Evolutionary conservation across 345 rosid genomes (phyloP).

Genomic region (Lepidium sativum): DNA sequence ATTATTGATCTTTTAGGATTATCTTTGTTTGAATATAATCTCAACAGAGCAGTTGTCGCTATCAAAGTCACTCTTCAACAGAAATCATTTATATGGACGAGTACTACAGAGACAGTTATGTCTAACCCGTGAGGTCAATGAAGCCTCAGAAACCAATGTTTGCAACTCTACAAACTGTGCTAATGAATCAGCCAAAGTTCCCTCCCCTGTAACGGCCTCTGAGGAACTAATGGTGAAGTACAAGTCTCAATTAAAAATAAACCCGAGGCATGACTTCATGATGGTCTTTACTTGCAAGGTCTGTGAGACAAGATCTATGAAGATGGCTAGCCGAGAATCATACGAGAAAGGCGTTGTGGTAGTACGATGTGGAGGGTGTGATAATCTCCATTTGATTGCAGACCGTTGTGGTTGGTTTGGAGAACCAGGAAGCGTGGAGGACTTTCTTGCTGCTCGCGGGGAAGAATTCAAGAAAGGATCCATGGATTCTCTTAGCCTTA

Average conservation of each 20-base stretch:
- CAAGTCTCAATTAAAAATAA: conserved; percentile 50
- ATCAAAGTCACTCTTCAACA: conserved; percentile 33
- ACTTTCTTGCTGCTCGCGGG: conserved; percentile 70
- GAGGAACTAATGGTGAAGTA: conserved; percentile 31
- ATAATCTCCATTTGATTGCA: conserved; percentile 78
- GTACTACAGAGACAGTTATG: conserved; percentile 34
- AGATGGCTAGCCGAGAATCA: conserved; percentile 62
- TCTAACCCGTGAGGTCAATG: conserved; percentile 15
- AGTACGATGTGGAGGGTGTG: conserved; percentile 71
- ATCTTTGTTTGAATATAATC: background rate
- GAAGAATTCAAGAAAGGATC: conserved; percentile 80
- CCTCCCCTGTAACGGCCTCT: background rate
- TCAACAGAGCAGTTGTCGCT: conserved; percentile 24
- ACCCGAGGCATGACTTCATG: conserved; percentile 76
- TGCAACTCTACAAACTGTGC: conserved; percentile 14
- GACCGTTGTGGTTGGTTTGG: conserved; percentile 91
- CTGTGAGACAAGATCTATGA: conserved; percentile 77
- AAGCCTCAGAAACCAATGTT: conserved; percentile 15
- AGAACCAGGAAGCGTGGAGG: conserved; percentile 75
- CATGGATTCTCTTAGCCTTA: conserved; percentile 56
- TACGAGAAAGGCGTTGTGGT: conserved; percentile 89
- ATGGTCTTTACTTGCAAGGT: conserved; percentile 86
- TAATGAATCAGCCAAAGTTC: conserved; percentile 15
- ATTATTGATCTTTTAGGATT: background rate
- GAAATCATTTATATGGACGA: conserved; percentile 26